phyloP scores from a whole-genome alignment of 441 rosid genomes.

The Pelargonium citronellum region DNA sequence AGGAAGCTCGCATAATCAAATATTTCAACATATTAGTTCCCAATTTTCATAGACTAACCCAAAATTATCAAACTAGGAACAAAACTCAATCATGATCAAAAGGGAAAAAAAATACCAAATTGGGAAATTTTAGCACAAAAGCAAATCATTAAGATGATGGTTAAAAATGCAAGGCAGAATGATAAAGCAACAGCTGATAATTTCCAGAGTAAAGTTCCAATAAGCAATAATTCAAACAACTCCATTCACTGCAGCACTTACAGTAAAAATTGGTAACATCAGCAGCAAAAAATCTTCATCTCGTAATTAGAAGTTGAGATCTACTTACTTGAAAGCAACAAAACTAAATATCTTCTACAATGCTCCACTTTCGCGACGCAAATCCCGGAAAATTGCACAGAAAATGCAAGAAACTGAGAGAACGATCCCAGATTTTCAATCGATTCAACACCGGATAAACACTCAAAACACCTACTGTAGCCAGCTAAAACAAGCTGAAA shows the following conservation, averaged over 20 bases:
- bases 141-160: not conserved
- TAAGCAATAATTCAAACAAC: not conserved
- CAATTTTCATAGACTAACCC: not conserved
- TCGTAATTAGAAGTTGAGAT: constrained; percentile 11
- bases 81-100: not conserved
- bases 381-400: not conserved
- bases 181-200: not conserved
- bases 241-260: not conserved
- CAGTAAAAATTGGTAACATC: not conserved
- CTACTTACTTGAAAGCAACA: constrained; percentile 18
- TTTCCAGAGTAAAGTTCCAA: not conserved
- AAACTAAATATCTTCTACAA: not conserved
- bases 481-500: not conserved
- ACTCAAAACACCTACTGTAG: not conserved
- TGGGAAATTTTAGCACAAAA: not conserved
- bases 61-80: no score
- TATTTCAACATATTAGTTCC: not conserved
- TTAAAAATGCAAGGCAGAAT: not conserved
- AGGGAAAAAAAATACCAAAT: not conserved
- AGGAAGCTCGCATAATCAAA: not conserved
- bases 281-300: not conserved
- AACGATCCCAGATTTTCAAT: not conserved
- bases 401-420: constrained; percentile 2
- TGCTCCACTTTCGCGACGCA: not conserved
- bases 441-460: not conserved